Evolutionary conservation across 768 basidiomycete species (phyloP).

Genomic region (Suillus spraguei): DNA sequence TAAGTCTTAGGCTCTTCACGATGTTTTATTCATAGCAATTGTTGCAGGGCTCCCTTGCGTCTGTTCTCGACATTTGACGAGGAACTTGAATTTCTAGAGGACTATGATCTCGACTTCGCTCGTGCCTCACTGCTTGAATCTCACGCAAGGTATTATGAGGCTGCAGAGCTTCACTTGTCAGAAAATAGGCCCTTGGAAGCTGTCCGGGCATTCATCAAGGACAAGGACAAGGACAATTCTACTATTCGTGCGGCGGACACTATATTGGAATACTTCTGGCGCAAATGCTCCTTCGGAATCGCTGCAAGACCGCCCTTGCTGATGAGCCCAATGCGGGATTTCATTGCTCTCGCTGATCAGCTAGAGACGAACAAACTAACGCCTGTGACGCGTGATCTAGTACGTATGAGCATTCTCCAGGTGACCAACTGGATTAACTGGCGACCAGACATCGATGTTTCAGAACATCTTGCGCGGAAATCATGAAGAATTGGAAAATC

Average conservation of each 20-base stretch:
- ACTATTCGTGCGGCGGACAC: conserved; percentile 38
- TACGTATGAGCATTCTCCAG: conserved; percentile 12
- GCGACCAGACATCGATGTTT: conserved; percentile 37
- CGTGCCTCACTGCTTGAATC: conserved; percentile 47
- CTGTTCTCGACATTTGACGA: conserved; percentile 57
- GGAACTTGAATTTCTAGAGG: conserved; percentile 56
- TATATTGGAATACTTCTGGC: conserved; percentile 50
- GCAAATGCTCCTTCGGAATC: conserved; percentile 42
- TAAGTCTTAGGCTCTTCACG: conserved; percentile 18
- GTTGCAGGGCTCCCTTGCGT: conserved; percentile 45
- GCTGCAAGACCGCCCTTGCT: conserved; percentile 7
- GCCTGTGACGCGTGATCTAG: conserved; percentile 14
- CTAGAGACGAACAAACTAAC: conserved; percentile 16
- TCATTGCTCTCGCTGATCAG: conserved; percentile 30
- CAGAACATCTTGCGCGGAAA: conserved; percentile 32
- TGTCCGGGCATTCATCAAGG: conserved; percentile 45
- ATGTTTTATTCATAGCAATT: neutral
- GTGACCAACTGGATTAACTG: conserved; percentile 21
- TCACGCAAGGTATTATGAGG: conserved; percentile 46
- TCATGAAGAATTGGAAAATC: conserved; percentile 26
- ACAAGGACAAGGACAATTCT: conserved; percentile 30
- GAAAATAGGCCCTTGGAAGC: conserved; percentile 52
- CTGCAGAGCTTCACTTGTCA: conserved; percentile 51
- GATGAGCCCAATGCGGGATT: conserved; percentile 13
- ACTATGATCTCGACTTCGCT: conserved; percentile 51